Evolutionary conservation across 805 yeast genomes (phyloP).

Genomic region (Zygosaccharomyces kombuchaensis): DNA sequence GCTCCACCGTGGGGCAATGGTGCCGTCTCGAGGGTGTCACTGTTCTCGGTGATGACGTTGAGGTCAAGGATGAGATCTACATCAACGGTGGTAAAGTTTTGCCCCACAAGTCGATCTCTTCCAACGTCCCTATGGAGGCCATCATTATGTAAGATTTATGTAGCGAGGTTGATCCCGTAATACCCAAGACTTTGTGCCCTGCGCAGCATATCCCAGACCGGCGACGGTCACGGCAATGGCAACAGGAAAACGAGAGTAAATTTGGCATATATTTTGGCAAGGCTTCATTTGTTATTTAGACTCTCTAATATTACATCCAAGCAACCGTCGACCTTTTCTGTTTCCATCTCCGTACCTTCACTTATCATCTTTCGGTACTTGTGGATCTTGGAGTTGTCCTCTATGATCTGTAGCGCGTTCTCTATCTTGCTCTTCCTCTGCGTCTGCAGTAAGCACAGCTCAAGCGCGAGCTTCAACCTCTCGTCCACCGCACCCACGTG

Average conservation of each 20-base stretch:
- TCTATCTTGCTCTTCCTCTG: slow-evolving; percentile 36
- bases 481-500: slow-evolving; percentile 15
- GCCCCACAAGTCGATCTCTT: slow-evolving; percentile 95
- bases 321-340: slow-evolving; percentile 63
- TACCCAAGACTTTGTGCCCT: slow-evolving; percentile 1
- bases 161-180: slow-evolving; percentile 2
- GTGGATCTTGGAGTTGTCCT: slow-evolving; percentile 51
- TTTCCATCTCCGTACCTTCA: slow-evolving; percentile 61
- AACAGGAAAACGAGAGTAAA: not conserved
- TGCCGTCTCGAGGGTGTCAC: slow-evolving; percentile 97
- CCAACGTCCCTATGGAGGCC: slow-evolving; percentile 95
- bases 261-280: not conserved
- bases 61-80: slow-evolving; percentile 96
- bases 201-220: not conserved
- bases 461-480: slow-evolving; percentile 22
- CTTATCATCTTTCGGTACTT: slow-evolving; percentile 67
- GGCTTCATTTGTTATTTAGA: slow-evolving; percentile 12
- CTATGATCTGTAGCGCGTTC: slow-evolving; percentile 33
- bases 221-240: not conserved
- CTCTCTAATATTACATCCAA: slow-evolving; percentile 52
- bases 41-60: slow-evolving; percentile 98
- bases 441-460: slow-evolving; percentile 43
- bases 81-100: slow-evolving; percentile 99
- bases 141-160: slow-evolving; percentile 76
- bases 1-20: slow-evolving; percentile 97